Evolutionary conservation across 2,329 filamentous ascomycete genomes (phyloP).

Genomic region (Harringtonia lauricola): DNA sequence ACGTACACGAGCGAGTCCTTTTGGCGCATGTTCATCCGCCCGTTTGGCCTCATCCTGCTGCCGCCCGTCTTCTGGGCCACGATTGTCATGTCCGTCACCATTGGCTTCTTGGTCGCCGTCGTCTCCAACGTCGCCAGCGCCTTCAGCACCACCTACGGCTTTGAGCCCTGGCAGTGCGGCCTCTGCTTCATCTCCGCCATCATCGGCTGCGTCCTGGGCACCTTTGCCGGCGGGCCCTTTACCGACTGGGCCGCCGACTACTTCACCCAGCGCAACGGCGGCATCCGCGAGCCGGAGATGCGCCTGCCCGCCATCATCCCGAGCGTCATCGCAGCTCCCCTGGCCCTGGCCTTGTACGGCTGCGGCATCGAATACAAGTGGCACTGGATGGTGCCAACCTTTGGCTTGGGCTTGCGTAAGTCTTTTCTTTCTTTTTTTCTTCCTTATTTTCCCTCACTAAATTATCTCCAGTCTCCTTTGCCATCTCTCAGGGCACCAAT

Average conservation of each 20-base stretch:
- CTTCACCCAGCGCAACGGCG: constrained; percentile 39
- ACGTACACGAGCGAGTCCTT: constrained; percentile 35
- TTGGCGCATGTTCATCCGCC: constrained; percentile 35
- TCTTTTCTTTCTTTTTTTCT: constrained; percentile 6
- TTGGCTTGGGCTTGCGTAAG: constrained; percentile 41
- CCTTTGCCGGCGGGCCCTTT: constrained; percentile 36
- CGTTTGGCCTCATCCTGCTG: constrained; percentile 35
- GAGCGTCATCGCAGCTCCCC: constrained; percentile 37
- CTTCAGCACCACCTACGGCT: constrained; percentile 29
- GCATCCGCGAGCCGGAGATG: constrained; percentile 45
- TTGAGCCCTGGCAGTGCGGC: constrained; percentile 34
- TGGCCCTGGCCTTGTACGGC: constrained; percentile 33
- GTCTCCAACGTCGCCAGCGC: constrained; percentile 39
- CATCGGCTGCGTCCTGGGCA: constrained; percentile 35
- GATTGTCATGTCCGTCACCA: constrained; percentile 40
- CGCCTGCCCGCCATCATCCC: constrained; percentile 41
- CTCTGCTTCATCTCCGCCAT: constrained; percentile 38
- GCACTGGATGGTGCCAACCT: constrained; percentile 44
- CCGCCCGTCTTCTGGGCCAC: constrained; percentile 45
- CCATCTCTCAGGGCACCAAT: constrained; percentile 43
- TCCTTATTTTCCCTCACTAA: background rate
- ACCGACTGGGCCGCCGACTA: constrained; percentile 36
- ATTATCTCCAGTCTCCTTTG: constrained; percentile 22
- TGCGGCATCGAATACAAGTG: constrained; percentile 32
- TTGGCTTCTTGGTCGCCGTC: constrained; percentile 41